Evolutionary conservation across 2,329 filamentous ascomycete species (phyloP), one percentile per base, ranked within the genome.

Genomic region (Hypocrella siamensis): DNA sequence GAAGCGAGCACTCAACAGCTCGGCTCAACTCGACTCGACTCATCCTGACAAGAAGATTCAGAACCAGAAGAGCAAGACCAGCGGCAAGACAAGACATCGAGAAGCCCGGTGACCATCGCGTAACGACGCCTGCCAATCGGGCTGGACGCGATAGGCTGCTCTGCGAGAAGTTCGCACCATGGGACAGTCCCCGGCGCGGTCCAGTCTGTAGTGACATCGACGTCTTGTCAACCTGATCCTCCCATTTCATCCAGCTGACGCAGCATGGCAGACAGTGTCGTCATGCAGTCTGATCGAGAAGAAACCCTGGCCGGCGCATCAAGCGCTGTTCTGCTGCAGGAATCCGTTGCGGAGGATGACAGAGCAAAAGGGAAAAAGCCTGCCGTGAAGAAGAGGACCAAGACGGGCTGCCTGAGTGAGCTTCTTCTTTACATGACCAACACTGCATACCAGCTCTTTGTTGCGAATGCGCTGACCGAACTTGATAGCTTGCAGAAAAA

Each of bases 321-420:
- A 25, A 45, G 25, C 10, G 25, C 54, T 19, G 40, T 49, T 4
- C 33, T 27, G 25, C 48, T 51, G 17, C 52, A 49, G 47, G 35
- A 51, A 40, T 39, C 48, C 19, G 54, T 50, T 32, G 53, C 52
- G 10, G 52, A 55, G 17, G 59, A 60, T 9, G 59, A 63, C 29
- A 44, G 49, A n/a, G n/a, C n/a, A n/a, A 54, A 53, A 31, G 47
- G 53, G 16, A 68, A 64, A 42, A 70, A 64, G 44, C 44, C 55
- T 3, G 52, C 62, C 14, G 53, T 59, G 16, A 69, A 71, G 44
- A 83, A 77, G 52, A 67, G 86, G 45, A 93, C 86, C 31, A 94
- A 94, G 59, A 93, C 86, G 3, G 86, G 86, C 11, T 94, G 86
- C 51, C 58, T 93, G 38, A 94, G 79, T 85, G 67, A 53, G 78